phyloP scores from a whole-genome alignment of 768 basidiomycete genomes.

The Tricholoma hemisulphureum region DNA sequence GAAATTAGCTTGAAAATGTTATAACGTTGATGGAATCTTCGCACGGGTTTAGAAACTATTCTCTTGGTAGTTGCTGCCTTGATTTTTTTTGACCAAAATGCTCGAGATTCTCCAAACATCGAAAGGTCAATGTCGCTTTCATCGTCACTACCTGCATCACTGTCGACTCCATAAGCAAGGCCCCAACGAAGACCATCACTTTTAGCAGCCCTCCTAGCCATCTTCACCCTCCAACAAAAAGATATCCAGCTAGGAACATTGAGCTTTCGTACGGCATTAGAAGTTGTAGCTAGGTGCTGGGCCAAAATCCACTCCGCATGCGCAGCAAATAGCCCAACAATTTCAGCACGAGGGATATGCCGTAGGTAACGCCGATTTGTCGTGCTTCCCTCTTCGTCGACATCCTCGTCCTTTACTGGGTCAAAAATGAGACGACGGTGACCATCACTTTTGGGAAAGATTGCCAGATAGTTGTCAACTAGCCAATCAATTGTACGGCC shows the following conservation, averaged over 20 bases:
- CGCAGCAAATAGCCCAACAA: constrained; percentile 49
- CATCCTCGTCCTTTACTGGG: constrained; percentile 24
- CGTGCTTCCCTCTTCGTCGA: constrained; percentile 27
- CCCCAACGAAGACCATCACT: constrained; percentile 30
- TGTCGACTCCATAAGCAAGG: constrained; percentile 25
- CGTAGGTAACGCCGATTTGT: constrained; percentile 42
- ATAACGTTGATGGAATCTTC: neutral
- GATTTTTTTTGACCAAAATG: constrained; percentile 30
- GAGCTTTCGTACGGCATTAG: constrained; percentile 29
- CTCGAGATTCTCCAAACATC: constrained; percentile 29
- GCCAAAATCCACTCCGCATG: constrained; percentile 61
- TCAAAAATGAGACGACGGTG: constrained; percentile 36
- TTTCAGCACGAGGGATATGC: constrained; percentile 48
- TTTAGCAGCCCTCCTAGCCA: constrained; percentile 32
- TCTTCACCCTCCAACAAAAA: constrained; percentile 38
- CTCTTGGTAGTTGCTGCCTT: constrained; percentile 10
- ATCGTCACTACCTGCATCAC: constrained; percentile 14
- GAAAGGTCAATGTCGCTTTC: constrained; percentile 23
- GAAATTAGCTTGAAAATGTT: neutral
- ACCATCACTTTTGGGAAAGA: constrained; percentile 23
- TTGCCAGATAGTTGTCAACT: constrained; percentile 39
- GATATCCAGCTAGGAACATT: constrained; percentile 46
- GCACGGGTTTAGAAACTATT: constrained; percentile 5
- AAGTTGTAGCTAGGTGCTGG: constrained; percentile 37
- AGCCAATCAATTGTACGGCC: constrained; percentile 52